A percentile compares a stretch with the other conserved stretches of the same genome.
Evolutionary conservation across 1,139 yeast species (phyloP).

Genomic region (Yamadazyma atmosphaerica): DNA sequence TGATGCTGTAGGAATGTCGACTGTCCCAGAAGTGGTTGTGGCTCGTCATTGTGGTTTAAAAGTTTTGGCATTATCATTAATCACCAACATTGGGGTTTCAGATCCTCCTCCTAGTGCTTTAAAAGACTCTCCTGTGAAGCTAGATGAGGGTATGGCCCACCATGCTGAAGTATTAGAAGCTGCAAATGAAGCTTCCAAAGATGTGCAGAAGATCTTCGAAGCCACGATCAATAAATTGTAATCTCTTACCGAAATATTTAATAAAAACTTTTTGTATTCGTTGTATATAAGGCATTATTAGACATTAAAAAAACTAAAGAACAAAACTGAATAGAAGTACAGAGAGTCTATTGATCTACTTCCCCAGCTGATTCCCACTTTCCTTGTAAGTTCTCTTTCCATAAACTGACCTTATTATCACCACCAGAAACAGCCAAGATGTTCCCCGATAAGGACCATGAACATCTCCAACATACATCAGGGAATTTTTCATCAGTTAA

Average conservation of each 20-base stretch:
- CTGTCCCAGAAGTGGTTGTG: conserved; percentile 92
- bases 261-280: conserved; percentile 1
- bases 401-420: conserved; percentile 90
- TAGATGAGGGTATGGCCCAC: conserved; percentile 79
- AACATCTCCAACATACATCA: conserved; percentile 97
- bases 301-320: conserved; percentile 1
- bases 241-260: not conserved
- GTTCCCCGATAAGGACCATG: conserved; percentile 96
- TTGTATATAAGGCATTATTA: conserved; percentile 2
- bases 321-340: not conserved
- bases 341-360: conserved; percentile 61
- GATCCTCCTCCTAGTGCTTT: conserved; percentile 76
- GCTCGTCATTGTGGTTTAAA: conserved; percentile 86
- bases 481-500: conserved; percentile 84
- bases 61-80: conserved; percentile 81
- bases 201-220: conserved; percentile 70
- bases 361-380: conserved; percentile 97
- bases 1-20: conserved; percentile 97
- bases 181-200: conserved; percentile 77
- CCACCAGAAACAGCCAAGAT: conserved; percentile 95
- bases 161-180: conserved; percentile 87
- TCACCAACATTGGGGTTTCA: conserved; percentile 80
- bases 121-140: conserved; percentile 51
- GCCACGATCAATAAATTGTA: conserved; percentile 55
- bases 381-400: conserved; percentile 94